Evolutionary conservation across 2,329 filamentous ascomycete genomes (phyloP).

Genomic region (Fusarium decemcellulare): DNA sequence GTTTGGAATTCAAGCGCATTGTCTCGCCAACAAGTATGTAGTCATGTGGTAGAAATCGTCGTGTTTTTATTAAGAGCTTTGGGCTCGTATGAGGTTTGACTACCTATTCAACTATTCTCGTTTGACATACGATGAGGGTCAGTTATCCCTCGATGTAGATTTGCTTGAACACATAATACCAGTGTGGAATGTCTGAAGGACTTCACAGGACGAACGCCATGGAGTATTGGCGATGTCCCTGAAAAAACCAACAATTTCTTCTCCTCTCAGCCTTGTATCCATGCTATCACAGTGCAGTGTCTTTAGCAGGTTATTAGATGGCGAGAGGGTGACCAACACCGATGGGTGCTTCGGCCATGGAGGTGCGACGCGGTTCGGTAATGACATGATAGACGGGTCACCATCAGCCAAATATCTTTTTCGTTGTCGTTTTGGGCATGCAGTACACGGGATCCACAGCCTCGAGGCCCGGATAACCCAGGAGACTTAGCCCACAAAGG

Average conservation of each 20-base stretch:
- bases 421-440: slow-evolving; percentile 78
- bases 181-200: slow-evolving; percentile 43
- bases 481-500: slow-evolving; percentile 86
- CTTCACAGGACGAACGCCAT: slow-evolving; percentile 47
- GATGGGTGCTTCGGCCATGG: background rate
- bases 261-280: slow-evolving; percentile 82
- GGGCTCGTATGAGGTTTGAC: background rate
- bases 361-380: background rate
- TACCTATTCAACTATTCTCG: background rate
- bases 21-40: background rate
- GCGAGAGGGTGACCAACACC: slow-evolving; percentile 65
- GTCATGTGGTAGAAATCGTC: background rate
- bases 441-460: slow-evolving; percentile 92
- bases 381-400: background rate
- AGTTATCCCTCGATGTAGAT: background rate
- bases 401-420: slow-evolving; percentile 66
- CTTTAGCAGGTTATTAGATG: slow-evolving; percentile 78
- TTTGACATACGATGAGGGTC: background rate
- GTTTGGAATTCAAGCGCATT: background rate
- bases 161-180: background rate
- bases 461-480: slow-evolving; percentile 82
- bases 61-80: background rate
- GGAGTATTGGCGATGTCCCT: slow-evolving; percentile 42
- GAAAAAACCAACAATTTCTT: slow-evolving; percentile 46
- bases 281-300: slow-evolving; percentile 64